Base-by-base conservation (phyloP, 2,329 filamentous ascomycete genomes). In the Tothia fuscella region DNA sequence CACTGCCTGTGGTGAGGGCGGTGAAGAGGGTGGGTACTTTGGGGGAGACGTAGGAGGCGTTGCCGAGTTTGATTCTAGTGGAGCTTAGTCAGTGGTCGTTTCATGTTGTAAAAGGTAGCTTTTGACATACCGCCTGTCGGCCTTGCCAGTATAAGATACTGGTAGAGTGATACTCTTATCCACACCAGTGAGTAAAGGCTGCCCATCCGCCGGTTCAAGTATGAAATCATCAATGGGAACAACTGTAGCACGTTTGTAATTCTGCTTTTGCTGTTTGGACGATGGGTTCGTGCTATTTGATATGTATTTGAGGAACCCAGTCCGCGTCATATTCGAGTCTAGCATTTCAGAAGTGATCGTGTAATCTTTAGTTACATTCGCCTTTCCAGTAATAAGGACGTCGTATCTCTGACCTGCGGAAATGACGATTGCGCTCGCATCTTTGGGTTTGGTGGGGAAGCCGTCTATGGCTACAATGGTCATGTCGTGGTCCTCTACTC, bases 1-100 rank as follows among this genome's bases (percentile, higher is more conserved):
- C 58, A 10, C 29, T 21, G 13, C 66, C 64, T 25, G 75, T 72
- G 3, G 74, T 76, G 4, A 93, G 67, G 1, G 72, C 83, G 1
- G 81, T 85, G 66, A 87, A 93, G 0, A 93, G 68, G 0, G 80
- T 77, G 0, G 86, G 87, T 0, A 93, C 84, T 55, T 84, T 82
- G 36, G 82, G 83, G 0, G 62, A 43, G 3, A 73, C 71, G 57
- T 88, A 93, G 22, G 82, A 85, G 21, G 14, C 28, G 10, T 37
- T 37, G 2, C 34, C 34, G 3, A 37, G 34, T 21, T 17, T 10
- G 34, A 37, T 37, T 6, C n/a, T n/a, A n/a, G n/a, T n/a, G n/a
- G n/a, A n/a, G n/a, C n/a, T n/a, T n/a, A n/a, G n/a, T n/a, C n/a
- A n/a, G n/a, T n/a, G n/a, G n/a, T n/a, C n/a, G n/a, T n/a, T n/a